Evolutionary conservation across 306 rosid species (phyloP), one percentile per base, ranked within the genome.

Genomic region (Sechiopsis laciniata): DNA sequence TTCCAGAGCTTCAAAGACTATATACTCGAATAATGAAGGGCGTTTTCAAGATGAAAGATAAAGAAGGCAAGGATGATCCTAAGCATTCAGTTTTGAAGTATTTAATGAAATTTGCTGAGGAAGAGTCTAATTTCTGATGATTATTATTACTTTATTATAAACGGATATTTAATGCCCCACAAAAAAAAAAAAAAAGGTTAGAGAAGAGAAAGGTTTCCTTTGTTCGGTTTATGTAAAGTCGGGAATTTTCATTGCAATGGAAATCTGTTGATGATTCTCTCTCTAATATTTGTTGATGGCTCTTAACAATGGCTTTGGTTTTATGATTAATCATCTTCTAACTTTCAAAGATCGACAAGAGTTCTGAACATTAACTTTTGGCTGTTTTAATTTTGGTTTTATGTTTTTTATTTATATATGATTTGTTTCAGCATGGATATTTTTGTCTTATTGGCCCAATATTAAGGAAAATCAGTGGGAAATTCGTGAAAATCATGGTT

Each of bases 1-100:
- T 94, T 77, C 97, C 96, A n/a, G 90, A 89, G 81, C 97, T 94
- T 24, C 96, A 90, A 76, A 86, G 95, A 82, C 90, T 94, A 29
- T 94, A 94, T 85, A 78, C 92, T 0, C 85, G 96, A 74, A 82
- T 90, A 24, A 86, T 94, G 97, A 94, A 89, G 92, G 89, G 87
- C 45, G 79, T 94, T 78, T 90, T 90, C 83, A 91, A 85, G 77
- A 71, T 84, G 74, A 85, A 84, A 74, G 81, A 74, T 53, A 74
- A 62, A 74, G 86, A 76, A 75, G 73, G 37, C 55, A 78, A 77
- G 55, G 89, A 81, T 65, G 86, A 86, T 79, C 64, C 82, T 8
- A 87, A 78, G 88, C 68, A 79, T 81, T 81, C 84, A 51, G 76
- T 94, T 79, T 85, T 90, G 88, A 83, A 79, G 74, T 86, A 81